Percentiles rank a stretch among this genome's conserved stretches.
Evolutionary conservation across 768 basidiomycete species (phyloP).

Genomic region (Tricholoma hemisulphureum): DNA sequence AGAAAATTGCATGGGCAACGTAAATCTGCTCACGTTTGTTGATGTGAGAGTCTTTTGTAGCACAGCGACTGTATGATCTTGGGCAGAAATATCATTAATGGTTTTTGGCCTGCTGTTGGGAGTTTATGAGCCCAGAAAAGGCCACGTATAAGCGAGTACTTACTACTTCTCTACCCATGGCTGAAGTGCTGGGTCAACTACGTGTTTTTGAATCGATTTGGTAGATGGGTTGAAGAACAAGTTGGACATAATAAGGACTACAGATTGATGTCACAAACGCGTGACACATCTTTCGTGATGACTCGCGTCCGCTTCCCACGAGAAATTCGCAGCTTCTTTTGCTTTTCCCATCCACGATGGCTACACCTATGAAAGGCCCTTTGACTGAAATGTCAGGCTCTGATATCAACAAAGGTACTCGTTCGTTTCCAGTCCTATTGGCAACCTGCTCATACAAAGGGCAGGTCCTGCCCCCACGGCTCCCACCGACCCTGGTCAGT

Average conservation of each 20-base stretch:
- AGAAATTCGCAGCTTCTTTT: constrained; percentile 20
- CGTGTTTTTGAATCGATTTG: constrained; percentile 43
- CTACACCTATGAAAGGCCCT: constrained; percentile 18
- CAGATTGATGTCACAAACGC: constrained; percentile 45
- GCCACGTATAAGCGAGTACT: not conserved
- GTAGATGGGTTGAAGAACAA: constrained; percentile 59
- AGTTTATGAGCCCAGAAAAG: constrained; percentile 1
- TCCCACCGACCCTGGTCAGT: constrained; percentile 26
- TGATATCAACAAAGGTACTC: constrained; percentile 35
- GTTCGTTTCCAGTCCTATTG: not conserved
- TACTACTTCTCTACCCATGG: constrained; percentile 99
- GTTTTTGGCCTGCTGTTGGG: constrained; percentile 84
- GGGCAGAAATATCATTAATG: constrained; percentile 96
- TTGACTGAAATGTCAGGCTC: constrained; percentile 38
- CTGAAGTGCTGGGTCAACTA: constrained; percentile 59
- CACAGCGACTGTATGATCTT: constrained; percentile 94
- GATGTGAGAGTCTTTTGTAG: constrained; percentile 87
- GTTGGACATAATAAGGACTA: not conserved
- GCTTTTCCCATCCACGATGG: constrained; percentile 10
- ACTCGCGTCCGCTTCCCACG: constrained; percentile 41
- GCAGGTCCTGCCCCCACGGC: constrained; percentile 1
- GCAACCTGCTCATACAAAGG: not conserved
- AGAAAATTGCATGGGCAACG: not conserved
- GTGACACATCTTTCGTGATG: no score
- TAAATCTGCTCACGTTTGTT: constrained; percentile 65